Evolutionary conservation across 1,139 yeast species (phyloP), one percentile per base, ranked within the genome.

Genomic region (Yamadazyma blattariae): DNA sequence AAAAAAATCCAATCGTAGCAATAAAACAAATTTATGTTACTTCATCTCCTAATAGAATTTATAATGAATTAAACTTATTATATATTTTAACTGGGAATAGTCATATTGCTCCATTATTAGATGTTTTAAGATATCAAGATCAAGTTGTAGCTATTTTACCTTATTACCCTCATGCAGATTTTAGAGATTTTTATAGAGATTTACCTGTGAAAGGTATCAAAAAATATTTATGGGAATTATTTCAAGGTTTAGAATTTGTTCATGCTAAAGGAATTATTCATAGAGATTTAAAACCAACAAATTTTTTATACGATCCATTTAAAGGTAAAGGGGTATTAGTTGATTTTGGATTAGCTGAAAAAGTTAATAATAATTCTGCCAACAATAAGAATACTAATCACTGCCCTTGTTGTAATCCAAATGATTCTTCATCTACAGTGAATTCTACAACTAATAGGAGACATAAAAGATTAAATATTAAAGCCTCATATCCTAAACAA

Each of bases 91-190:
- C 73, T 9, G 89, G 90, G 1, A 81, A 83, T 42, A 69, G 77
- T 1, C 78, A 82, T 42, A 89, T 92, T 30, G 95, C 96, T 1
- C 96, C 97, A 1, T 63, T 92, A 36, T 71, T 92, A 33, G 96
- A 95, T 48, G 96, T 95, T 1, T 59, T 88, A 37, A 71, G 99
- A 40, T 74, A 75, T 49, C 86, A 85, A 51, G 99, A 92, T 57
- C 97, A 92, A 61, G 95, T 92, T 13, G 69, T 92, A 35, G 96
- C 96, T 2, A 90, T 92, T 1, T 67, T 92, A 45, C 98, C 98
- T 4, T 92, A 82, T 63, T 89, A 86, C 56, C 82, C 85, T 33
- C 97, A 92, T 61, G 79, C 89, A 11, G 97, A 92, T 56, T 92
- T 89, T 58, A 72, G 97, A 37, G 89, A 79, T 47, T 87, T 87